These are phyloP conservation scores for Trichosporon ovoides DNA, from an alignment of 1,284 basidiomycete genomes.

Conservation along the genomic window DNA sequence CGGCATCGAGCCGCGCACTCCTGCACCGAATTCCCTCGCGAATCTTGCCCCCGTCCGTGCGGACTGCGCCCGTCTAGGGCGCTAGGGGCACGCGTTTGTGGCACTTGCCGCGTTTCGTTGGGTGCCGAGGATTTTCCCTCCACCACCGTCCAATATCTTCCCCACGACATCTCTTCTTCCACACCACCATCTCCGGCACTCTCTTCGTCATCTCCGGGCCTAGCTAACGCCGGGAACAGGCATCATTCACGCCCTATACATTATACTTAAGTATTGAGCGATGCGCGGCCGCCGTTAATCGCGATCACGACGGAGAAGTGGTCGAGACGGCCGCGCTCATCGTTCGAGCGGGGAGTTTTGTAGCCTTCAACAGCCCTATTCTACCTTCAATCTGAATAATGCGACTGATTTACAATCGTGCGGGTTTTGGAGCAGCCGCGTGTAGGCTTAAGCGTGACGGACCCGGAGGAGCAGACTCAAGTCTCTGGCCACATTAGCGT, in stretches of 20 bases:
- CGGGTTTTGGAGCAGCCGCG: background rate
- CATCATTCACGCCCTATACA: constrained; percentile 44
- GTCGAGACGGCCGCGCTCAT: background rate
- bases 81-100: background rate
- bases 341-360: background rate
- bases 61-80: background rate
- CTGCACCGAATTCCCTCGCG: too few relatives aligned
- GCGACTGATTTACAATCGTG: background rate
- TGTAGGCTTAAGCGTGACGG: too few relatives aligned
- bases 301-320: background rate
- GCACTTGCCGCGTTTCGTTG: background rate
- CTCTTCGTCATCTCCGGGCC: background rate
- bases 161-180: background rate
- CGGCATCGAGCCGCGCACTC: background rate
- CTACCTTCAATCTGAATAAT: background rate
- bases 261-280: constrained; percentile 32
- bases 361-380: background rate
- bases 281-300: background rate
- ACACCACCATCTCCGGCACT: background rate
- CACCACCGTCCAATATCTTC: background rate
- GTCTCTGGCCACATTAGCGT: too few relatives aligned
- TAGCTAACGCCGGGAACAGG: background rate
- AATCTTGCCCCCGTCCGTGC: background rate
- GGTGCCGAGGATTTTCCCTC: background rate
- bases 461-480: too few relatives aligned